Base-by-base conservation (phyloP, 305 asterid species). In the Plantago lanceolata region DNA sequence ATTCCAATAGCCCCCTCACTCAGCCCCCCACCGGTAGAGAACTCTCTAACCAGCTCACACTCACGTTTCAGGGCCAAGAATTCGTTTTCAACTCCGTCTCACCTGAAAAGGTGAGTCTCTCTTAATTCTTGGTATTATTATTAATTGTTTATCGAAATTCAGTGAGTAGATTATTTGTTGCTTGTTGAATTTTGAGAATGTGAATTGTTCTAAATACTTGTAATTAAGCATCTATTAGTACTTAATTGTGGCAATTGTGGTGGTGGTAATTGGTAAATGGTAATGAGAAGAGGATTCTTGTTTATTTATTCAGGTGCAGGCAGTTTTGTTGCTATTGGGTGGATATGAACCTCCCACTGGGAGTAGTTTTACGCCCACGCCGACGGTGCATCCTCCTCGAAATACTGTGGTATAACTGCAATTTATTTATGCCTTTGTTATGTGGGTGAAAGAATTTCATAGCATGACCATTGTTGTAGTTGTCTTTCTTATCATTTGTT, bases 51-150 rank as follows among this genome's bases (percentile, higher is more conserved):
- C 99, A 87, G 89, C 97, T 89, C 26, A 84, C 90, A 71, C 82
- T 93, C 61, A 84, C 99, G 60, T 93, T 93, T 75, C 99, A 80
- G 81, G 97, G 95, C 29, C 89, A 93, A 69, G 96, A 89, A 31
- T 90, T 75, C 52, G 91, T 85, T 19, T 93, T 85, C 75, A 94
- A 87, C 79, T 79, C 88, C 6, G 97, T 89, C 75, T 81, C 97
- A 15, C 97, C 95, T 48, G 98, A 85, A 67, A 93, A 89, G 96
- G 98, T 92, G 20, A 4, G 26, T 14, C 28, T 24, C 56, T 40
- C 20, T 53, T 8, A 12, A 47, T 20, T 29, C n/a, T 24, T 5
- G n/a, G n/a, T n/a, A 9, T 19, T 3, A 1, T 52, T 52, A 9
- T 52, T 2, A 14, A 1, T 19, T 5, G 4, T 14, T 49, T 49